phyloP scores from a whole-genome alignment of 495 filamentous ascomycete species.

The Daldinia childiae region DNA sequence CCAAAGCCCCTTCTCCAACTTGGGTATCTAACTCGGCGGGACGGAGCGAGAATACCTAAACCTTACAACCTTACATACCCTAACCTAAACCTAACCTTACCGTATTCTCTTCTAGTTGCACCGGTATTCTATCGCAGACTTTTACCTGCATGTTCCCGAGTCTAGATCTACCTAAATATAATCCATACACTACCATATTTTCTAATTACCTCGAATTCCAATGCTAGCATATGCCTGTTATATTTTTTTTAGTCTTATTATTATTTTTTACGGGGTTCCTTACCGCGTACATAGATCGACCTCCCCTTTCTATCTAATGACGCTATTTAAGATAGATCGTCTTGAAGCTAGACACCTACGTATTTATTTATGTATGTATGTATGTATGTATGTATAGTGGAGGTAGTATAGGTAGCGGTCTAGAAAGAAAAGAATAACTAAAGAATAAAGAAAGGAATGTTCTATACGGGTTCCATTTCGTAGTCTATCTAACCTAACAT shows the following conservation, averaged over 20 bases:
- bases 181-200: slow-evolving; percentile 2
- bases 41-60: slow-evolving; percentile 15
- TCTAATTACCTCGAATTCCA: neutral
- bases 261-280: neutral
- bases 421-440: neutral
- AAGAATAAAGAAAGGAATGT: slow-evolving; percentile 1
- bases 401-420: neutral
- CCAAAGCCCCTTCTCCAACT: no score
- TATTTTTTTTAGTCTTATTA: no score
- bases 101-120: neutral
- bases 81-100: neutral
- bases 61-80: no score
- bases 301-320: slow-evolving; percentile 14
- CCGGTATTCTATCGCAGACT: slow-evolving; percentile 31
- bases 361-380: no score
- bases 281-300: neutral
- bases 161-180: slow-evolving; percentile 29
- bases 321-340: slow-evolving; percentile 16
- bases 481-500: no score
- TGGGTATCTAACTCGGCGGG: slow-evolving; percentile 13
- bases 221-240: neutral
- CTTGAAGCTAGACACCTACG: no score
- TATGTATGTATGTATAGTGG: neutral
- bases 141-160: slow-evolving; percentile 30
- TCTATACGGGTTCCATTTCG: neutral